Evolutionary conservation across 2,329 filamentous ascomycete genomes (phyloP).

Genomic region (Fusarium guadeloupense): DNA sequence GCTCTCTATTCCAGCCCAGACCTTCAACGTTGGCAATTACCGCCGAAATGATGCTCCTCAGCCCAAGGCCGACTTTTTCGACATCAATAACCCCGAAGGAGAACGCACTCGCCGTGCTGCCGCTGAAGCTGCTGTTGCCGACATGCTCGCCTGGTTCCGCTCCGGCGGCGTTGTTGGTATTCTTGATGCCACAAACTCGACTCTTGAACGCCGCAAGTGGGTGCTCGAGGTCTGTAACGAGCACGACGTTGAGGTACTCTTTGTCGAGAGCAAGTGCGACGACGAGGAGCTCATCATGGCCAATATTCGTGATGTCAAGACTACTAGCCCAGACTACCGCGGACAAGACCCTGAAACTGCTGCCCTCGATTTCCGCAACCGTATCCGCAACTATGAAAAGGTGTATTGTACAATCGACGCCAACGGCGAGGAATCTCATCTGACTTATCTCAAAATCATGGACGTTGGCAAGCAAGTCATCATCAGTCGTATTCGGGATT

Average conservation of each 20-base stretch:
- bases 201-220: slow-evolving; percentile 88
- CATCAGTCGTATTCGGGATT: slow-evolving; percentile 97
- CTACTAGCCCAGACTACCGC: slow-evolving; percentile 91
- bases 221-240: slow-evolving; percentile 81
- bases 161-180: slow-evolving; percentile 87
- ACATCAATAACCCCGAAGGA: slow-evolving; percentile 87
- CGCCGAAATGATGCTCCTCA: slow-evolving; percentile 89
- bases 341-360: slow-evolving; percentile 94
- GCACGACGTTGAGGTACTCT: slow-evolving; percentile 87
- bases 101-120: slow-evolving; percentile 88
- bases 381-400: slow-evolving; percentile 97
- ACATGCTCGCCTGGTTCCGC: slow-evolving; percentile 95
- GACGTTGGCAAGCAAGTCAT: slow-evolving; percentile 95
- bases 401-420: slow-evolving; percentile 94
- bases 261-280: slow-evolving; percentile 97
- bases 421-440: slow-evolving; percentile 78
- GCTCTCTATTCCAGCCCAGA: slow-evolving; percentile 92
- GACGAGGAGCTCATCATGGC: slow-evolving; percentile 96
- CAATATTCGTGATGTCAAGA: slow-evolving; percentile 98
- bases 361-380: slow-evolving; percentile 89
- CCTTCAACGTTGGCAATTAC: slow-evolving; percentile 98
- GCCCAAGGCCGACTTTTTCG: slow-evolving; percentile 94
- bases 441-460: slow-evolving; percentile 97
- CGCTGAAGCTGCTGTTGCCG: slow-evolving; percentile 87
- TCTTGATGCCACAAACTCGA: slow-evolving; percentile 96